Conservation (phyloP, 2,329 filamentous ascomycete species). For the Alternaria burnsii region DNA sequence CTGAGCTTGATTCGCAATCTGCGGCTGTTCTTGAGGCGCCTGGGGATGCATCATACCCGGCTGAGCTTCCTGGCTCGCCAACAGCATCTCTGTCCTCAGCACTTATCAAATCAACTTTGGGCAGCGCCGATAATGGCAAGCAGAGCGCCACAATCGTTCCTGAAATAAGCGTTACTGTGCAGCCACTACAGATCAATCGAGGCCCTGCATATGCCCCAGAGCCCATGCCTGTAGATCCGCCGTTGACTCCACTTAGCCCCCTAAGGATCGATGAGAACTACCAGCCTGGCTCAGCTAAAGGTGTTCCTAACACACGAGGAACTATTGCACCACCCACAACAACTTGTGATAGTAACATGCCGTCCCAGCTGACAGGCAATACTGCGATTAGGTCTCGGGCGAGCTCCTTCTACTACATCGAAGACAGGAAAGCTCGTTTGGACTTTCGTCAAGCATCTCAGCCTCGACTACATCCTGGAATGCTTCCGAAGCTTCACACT, state of each 20-base stretch:
- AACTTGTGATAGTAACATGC: constrained; percentile 7
- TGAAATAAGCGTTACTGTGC: constrained; percentile 39
- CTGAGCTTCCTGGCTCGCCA: constrained; percentile 36
- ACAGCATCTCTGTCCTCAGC: neutral
- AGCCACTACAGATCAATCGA: constrained; percentile 47
- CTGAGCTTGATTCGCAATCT: constrained; percentile 35
- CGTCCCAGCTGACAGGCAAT: neutral
- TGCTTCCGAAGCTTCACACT: constrained; percentile 63
- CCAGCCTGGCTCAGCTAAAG: constrained; percentile 4
- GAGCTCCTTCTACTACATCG: constrained; percentile 35
- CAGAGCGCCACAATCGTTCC: constrained; percentile 9
- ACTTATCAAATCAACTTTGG: neutral
- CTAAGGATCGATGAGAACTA: constrained; percentile 13
- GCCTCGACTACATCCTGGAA: constrained; percentile 61
- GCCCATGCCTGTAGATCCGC: constrained; percentile 41
- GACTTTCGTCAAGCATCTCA: constrained; percentile 45
- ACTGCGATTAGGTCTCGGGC: constrained; percentile 26
- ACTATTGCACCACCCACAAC: constrained; percentile 28
- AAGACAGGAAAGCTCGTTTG: constrained; percentile 42
- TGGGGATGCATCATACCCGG: constrained; percentile 37
- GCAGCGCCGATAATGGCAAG: neutral
- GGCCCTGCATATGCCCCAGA: constrained; percentile 59
- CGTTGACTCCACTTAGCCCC: constrained; percentile 28
- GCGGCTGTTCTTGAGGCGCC: constrained; percentile 35
- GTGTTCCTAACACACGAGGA: neutral